These are phyloP conservation scores for Ophiocordyceps robertsii DNA, from an alignment of 2,329 filamentous ascomycete species.

Conservation along the genomic window DNA sequence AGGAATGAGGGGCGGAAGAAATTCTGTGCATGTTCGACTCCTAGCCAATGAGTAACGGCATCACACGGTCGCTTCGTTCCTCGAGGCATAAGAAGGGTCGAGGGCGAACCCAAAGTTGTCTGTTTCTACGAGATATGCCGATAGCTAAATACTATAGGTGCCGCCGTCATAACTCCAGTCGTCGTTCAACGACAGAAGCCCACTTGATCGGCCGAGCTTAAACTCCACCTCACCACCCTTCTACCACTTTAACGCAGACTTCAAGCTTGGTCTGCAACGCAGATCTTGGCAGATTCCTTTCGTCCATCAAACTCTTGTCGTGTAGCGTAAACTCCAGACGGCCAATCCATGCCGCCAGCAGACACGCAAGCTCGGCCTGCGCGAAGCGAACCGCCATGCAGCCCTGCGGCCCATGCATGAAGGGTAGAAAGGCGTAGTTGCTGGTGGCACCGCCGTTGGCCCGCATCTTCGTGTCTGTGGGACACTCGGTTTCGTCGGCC, in stretches of 20 bases:
- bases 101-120: no score
- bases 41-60: no score
- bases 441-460: slow-evolving; percentile 17
- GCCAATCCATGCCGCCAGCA: slow-evolving; percentile 65
- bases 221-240: not conserved
- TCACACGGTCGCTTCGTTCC: no score
- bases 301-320: slow-evolving; percentile 48
- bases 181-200: no score
- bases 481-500: slow-evolving; percentile 5
- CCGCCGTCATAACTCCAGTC: no score
- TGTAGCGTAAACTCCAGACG: slow-evolving; percentile 50
- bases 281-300: slow-evolving; percentile 36
- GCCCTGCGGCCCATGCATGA: slow-evolving; percentile 44
- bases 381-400: slow-evolving; percentile 44
- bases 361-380: slow-evolving; percentile 68
- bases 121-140: no score
- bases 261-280: not conserved
- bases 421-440: slow-evolving; percentile 63
- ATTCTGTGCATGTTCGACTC: no score
- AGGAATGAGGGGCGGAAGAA: no score
- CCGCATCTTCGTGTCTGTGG: slow-evolving; percentile 2
- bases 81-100: no score
- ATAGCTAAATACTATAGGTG: no score
- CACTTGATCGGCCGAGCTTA: no score
- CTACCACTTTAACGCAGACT: not conserved